phyloP scores from a whole-genome alignment of 805 yeast genomes.

The Myxozyma nipponensis region DNA sequence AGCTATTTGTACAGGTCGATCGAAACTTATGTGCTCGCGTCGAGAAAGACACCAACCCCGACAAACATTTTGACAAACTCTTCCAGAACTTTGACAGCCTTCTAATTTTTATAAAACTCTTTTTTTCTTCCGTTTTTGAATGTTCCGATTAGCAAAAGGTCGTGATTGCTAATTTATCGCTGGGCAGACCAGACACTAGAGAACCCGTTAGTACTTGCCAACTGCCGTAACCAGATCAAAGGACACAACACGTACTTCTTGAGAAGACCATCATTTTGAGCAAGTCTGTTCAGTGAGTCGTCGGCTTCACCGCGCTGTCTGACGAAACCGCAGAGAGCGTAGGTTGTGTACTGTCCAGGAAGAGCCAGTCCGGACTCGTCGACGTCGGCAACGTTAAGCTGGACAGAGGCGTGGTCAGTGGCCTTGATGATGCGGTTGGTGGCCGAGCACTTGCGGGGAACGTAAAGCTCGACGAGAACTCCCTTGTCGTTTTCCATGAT shows the following conservation, averaged over 20 bases:
- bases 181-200: conserved; percentile 33
- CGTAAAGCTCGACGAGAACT: conserved; percentile 99
- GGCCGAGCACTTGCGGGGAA: conserved; percentile 99
- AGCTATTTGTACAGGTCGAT: too few species aligned
- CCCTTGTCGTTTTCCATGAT: conserved; percentile 99
- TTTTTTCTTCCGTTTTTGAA: background rate
- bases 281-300: conserved; percentile 98
- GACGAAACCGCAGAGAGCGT: conserved; percentile 95
- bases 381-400: conserved; percentile 97
- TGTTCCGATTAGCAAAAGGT: too few species aligned
- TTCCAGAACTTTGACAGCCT: too few species aligned
- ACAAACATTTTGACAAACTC: too few species aligned
- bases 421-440: conserved; percentile 99
- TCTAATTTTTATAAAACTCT: too few species aligned
- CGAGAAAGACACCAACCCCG: too few species aligned
- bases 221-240: conserved; percentile 58
- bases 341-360: conserved; percentile 85
- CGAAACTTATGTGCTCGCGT: too few species aligned
- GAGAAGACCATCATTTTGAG: conserved; percentile 97
- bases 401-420: conserved; percentile 99
- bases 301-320: conserved; percentile 99
- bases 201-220: conserved; percentile 6
- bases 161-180: conserved; percentile 28
- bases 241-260: conserved; percentile 60
- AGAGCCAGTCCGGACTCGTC: conserved; percentile 95